Percentiles rank a stretch among this genome's conserved stretches.
Conservation (phyloP, 306 rosid genomes). For the Trichosanthes truncata region DNA sequence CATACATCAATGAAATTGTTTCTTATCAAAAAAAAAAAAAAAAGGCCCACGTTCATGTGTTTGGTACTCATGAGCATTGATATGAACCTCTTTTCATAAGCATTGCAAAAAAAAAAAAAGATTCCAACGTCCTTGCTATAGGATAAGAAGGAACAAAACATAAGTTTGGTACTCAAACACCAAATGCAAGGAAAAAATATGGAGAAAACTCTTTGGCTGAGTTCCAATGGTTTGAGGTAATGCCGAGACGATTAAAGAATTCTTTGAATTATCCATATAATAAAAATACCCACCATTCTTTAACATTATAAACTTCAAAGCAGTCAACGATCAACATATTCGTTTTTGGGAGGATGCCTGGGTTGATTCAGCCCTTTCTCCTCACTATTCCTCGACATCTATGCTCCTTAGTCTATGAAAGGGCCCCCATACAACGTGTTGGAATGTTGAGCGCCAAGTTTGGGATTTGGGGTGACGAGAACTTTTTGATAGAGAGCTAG, state of each 20-base stretch:
- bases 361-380: not conserved
- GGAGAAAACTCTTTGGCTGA: not conserved
- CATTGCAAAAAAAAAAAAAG: not conserved
- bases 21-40: too few species aligned
- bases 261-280: not conserved
- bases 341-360: not conserved
- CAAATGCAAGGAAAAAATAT: not conserved
- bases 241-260: not conserved
- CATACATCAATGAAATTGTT: too few species aligned
- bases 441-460: not conserved
- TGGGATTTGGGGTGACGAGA: not conserved
- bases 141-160: not conserved
- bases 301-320: not conserved
- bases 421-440: not conserved
- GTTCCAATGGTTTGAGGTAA: not conserved
- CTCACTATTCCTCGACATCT: not conserved
- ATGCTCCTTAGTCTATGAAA: not conserved
- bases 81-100: not conserved
- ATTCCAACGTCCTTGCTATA: not conserved
- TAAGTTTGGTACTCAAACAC: not conserved
- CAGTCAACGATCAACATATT: not conserved
- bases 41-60: too few species aligned
- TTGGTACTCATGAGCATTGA: too few species aligned
- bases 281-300: not conserved
- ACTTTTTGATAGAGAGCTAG: not conserved